These are phyloP conservation scores for Salix caprea DNA, from an alignment of 345 rosid genomes.

Conservation along the genomic window DNA sequence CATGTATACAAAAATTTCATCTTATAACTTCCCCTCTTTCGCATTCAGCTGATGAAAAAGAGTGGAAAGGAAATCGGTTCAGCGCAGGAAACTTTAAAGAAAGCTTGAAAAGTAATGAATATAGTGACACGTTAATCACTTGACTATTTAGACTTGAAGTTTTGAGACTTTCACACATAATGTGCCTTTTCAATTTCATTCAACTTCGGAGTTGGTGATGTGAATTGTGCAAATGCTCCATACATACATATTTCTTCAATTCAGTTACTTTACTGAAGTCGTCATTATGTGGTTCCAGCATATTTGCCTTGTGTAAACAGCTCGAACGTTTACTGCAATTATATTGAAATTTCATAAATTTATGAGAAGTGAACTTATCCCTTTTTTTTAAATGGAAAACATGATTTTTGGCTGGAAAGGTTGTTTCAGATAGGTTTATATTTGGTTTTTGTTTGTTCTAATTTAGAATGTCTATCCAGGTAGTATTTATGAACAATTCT, in stretches of 20 bases:
- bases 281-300: not conserved
- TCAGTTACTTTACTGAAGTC: not conserved
- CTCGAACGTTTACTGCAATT: too few relatives aligned
- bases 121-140: not conserved
- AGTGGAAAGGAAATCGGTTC: not conserved
- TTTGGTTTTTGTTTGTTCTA: not conserved
- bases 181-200: not conserved
- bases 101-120: not conserved
- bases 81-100: not conserved
- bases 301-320: not conserved
- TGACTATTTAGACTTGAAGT: not conserved
- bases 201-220: not conserved
- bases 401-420: not conserved
- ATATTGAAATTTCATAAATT: not conserved
- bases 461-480: not conserved
- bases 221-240: not conserved
- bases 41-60: not conserved
- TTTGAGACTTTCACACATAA: not conserved
- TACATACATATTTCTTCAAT: not conserved
- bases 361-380: not conserved
- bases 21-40: not conserved
- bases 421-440: not conserved
- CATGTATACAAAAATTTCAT: not conserved
- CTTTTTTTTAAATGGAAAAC: not conserved
- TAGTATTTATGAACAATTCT: not conserved